Conservation (phyloP, 2,329 filamentous ascomycete genomes). For the Fulvia fulva region DNA sequence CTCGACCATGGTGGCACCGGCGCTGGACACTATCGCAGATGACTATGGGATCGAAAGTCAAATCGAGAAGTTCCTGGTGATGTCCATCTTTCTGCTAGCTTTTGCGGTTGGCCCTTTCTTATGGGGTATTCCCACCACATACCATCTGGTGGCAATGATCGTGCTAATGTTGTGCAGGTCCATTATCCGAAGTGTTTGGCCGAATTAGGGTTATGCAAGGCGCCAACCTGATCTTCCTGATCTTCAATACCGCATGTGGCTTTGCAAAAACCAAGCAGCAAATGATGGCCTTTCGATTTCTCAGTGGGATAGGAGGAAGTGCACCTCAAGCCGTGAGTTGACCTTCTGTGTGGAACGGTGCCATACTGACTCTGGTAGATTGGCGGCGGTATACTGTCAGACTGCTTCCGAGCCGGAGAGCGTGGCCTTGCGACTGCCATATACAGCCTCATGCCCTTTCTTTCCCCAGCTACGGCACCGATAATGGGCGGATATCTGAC, state of each 20-base stretch:
- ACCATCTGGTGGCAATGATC: background rate
- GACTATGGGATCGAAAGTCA: conserved; percentile 25
- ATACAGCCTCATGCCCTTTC: conserved; percentile 30
- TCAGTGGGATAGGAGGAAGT: conserved; percentile 31
- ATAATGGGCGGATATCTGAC: conserved; percentile 62
- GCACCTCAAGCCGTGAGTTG: conserved; percentile 29
- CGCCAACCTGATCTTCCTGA: conserved; percentile 31
- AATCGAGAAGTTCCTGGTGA: conserved; percentile 26
- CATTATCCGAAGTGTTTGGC: conserved; percentile 30
- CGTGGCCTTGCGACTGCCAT: conserved; percentile 30
- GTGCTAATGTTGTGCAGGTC: conserved; percentile 47
- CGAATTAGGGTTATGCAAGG: conserved; percentile 29
- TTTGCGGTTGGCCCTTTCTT: conserved; percentile 32
- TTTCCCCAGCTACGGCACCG: conserved; percentile 46
- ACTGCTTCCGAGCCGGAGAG: conserved; percentile 30
- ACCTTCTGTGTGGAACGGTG: background rate
- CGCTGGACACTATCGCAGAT: conserved; percentile 23
- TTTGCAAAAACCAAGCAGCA: conserved; percentile 30
- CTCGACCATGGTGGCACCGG: conserved; percentile 34
- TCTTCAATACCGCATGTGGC: conserved; percentile 32
- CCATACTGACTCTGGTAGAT: conserved; percentile 13
- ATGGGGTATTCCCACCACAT: conserved; percentile 8
- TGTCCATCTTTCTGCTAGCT: conserved; percentile 33
- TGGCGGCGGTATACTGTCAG: conserved; percentile 29
- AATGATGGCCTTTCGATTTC: conserved; percentile 32